Conservation (phyloP, 441 rosid species). For the Adansonia madagascariensis region DNA sequence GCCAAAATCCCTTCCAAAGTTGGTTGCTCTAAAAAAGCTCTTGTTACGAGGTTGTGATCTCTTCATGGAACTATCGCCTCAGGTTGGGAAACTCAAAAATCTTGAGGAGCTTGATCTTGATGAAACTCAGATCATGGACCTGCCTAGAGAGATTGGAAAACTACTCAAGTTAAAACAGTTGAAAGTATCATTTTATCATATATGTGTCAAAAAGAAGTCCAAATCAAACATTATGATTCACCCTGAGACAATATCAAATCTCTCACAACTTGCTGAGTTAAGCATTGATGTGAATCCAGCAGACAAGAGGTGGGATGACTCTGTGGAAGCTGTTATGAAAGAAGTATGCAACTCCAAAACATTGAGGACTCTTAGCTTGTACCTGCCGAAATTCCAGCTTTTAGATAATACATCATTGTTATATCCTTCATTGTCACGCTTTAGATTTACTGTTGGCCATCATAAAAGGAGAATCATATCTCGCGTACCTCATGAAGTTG, state of each 20-base stretch:
- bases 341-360: not conserved
- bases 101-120: not conserved
- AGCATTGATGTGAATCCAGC: not conserved
- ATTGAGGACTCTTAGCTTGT: not conserved
- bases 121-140: not conserved
- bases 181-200: not conserved
- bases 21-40: not conserved
- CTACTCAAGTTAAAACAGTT: not conserved
- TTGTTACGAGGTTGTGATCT: not conserved
- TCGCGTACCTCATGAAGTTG: not conserved
- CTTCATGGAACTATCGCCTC: not conserved
- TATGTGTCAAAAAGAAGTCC: not conserved
- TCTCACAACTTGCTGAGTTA: not conserved
- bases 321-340: not conserved
- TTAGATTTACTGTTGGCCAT: slow-evolving; percentile 5
- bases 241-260: not conserved
- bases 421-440: not conserved
- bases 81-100: not conserved
- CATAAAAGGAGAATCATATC: not conserved
- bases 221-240: not conserved
- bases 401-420: not conserved
- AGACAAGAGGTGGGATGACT: not conserved
- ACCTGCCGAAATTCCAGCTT: not conserved
- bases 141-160: not conserved
- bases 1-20: not conserved